Percentiles rank a stretch among this genome's conserved stretches.
phyloP scores from a whole-genome alignment of 768 basidiomycete genomes.

The Hericium coralloides region DNA sequence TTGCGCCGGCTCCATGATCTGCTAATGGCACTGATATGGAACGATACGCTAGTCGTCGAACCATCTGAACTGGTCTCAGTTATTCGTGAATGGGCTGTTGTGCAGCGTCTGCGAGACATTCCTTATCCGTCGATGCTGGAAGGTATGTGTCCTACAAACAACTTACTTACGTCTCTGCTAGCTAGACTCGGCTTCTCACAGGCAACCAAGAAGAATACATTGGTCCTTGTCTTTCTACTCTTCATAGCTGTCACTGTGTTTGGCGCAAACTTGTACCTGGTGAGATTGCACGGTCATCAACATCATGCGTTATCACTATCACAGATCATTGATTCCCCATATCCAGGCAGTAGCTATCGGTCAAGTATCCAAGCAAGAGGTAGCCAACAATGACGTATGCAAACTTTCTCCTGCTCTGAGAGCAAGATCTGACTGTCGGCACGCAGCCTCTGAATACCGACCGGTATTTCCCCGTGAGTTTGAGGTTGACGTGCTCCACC shows the following conservation, averaged over 20 bases:
- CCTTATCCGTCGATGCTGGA: constrained; percentile 43
- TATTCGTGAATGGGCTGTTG: constrained; percentile 40
- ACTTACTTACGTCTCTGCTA: background rate
- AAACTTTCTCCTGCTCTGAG: no score
- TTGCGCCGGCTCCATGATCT: background rate
- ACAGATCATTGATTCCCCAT: background rate
- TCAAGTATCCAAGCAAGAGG: constrained; percentile 1
- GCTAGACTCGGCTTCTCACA: constrained; percentile 10
- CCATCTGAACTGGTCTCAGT: constrained; percentile 33
- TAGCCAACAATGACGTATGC: constrained; percentile 10
- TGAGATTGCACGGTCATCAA: constrained; percentile 4
- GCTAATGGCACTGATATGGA: background rate
- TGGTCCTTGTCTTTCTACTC: constrained; percentile 28
- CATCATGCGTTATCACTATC: background rate
- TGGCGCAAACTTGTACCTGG: constrained; percentile 33
- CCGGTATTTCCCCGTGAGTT: constrained; percentile 9
- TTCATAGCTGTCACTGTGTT: constrained; percentile 26
- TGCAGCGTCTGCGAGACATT: constrained; percentile 39
- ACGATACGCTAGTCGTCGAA: constrained; percentile 21
- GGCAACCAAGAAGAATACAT: constrained; percentile 32
- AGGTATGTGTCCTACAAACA: constrained; percentile 23
- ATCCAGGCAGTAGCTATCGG: constrained; percentile 7
- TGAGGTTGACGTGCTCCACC: background rate
- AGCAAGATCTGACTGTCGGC: no score
- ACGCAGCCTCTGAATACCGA: constrained; percentile 9